phyloP scores from a whole-genome alignment of 139 green algal species.

The Chlorella sp. region DNA sequence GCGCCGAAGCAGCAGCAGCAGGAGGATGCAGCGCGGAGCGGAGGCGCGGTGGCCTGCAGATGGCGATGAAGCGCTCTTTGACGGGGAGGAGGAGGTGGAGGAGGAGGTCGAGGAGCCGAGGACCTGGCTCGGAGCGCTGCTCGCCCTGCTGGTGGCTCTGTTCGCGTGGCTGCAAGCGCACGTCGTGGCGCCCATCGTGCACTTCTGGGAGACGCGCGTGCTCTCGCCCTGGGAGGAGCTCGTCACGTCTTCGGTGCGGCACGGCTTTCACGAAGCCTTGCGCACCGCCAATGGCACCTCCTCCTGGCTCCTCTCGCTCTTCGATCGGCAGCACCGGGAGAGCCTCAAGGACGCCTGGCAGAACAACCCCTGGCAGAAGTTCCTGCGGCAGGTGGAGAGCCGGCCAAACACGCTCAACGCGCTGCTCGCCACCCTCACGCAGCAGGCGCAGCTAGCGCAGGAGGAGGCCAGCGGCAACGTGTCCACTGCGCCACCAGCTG shows the following conservation, averaged over 20 bases:
- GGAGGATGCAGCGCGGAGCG: no score
- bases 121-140: no score
- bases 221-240: slow-evolving; percentile 25
- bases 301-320: slow-evolving; percentile 24
- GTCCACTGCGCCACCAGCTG: no score
- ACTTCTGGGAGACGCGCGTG: slow-evolving; percentile 26
- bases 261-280: slow-evolving; percentile 22
- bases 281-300: slow-evolving; percentile 19
- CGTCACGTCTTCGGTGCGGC: slow-evolving; percentile 17
- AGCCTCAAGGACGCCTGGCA: slow-evolving; percentile 20
- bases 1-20: no score
- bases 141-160: not conserved
- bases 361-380: slow-evolving; percentile 28
- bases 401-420: slow-evolving; percentile 32
- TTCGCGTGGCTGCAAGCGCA: slow-evolving; percentile 6
- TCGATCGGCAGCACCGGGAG: slow-evolving; percentile 24
- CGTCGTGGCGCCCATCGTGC: slow-evolving; percentile 18
- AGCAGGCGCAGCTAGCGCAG: not conserved
- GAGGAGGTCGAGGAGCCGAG: no score
- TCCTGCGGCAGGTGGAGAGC: slow-evolving; percentile 12
- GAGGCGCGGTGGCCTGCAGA: no score
- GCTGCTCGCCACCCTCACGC: slow-evolving; percentile 10
- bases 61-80: no score
- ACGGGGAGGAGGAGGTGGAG: no score
- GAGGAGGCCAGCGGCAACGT: no score